Percentiles rank a stretch among this genome's conserved stretches.
Conservation (phyloP, 805 yeast genomes). For the Barnettozyma californica region DNA sequence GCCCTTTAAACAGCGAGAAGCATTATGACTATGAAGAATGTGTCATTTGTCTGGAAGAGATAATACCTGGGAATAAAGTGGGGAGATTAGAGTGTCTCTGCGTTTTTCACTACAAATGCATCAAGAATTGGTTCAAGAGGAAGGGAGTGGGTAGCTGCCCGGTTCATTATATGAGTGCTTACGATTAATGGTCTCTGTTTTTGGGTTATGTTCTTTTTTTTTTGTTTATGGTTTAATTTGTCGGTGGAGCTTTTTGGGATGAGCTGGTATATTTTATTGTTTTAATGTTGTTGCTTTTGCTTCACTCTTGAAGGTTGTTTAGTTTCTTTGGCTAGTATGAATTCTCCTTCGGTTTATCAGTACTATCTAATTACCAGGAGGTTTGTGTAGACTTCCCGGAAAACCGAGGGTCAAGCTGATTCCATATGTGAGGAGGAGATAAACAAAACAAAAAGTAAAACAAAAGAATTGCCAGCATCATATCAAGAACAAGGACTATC, state of each 20-base stretch:
- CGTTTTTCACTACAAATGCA: slow-evolving; percentile 88
- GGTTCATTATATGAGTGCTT: slow-evolving; percentile 43
- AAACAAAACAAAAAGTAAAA: background rate
- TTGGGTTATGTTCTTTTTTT: background rate
- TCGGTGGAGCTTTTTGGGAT: background rate
- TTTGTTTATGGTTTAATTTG: background rate
- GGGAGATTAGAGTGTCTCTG: slow-evolving; percentile 93
- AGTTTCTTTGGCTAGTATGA: background rate
- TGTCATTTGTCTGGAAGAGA: slow-evolving; percentile 88
- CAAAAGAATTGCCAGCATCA: too few species aligned
- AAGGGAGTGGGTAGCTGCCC: slow-evolving; percentile 88
- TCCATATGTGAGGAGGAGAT: too few species aligned
- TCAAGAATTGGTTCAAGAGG: slow-evolving; percentile 83
- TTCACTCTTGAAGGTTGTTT: background rate
- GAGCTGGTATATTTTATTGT: background rate
- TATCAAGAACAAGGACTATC: too few species aligned
- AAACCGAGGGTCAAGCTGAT: background rate
- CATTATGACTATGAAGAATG: slow-evolving; percentile 59
- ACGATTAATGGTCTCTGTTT: background rate
- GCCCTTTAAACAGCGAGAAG: slow-evolving; percentile 5
- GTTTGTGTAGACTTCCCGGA: background rate
- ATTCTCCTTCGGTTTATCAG: too few species aligned
- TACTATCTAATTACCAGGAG: too few species aligned
- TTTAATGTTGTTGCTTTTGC: background rate
- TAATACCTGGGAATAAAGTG: slow-evolving; percentile 79